Evolutionary conservation across 345 rosid genomes (phyloP).

Genomic region (Populus alba): DNA sequence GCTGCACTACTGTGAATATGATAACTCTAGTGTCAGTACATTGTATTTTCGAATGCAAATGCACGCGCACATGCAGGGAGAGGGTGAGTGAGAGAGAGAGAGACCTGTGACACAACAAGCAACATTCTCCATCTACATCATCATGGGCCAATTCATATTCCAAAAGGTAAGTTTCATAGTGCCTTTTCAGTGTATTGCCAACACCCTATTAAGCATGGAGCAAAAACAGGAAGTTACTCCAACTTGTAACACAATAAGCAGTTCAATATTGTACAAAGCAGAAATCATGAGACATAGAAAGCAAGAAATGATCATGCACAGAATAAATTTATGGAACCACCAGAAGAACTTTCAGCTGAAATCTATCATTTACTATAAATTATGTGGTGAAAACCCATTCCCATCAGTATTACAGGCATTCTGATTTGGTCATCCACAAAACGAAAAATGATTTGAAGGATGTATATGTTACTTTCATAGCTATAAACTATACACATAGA

Average conservation of each 20-base stretch:
- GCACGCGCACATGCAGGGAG: too few relatives aligned
- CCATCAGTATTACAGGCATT: neutral
- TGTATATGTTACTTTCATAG: neutral
- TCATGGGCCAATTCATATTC: constrained; percentile 98
- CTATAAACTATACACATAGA: neutral
- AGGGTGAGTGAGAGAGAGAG: constrained; percentile 8
- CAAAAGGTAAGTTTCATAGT: constrained; percentile 90
- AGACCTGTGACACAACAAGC: constrained; percentile 92
- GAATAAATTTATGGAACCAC: neutral
- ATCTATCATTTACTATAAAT: neutral
- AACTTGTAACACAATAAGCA: neutral
- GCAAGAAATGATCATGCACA: neutral
- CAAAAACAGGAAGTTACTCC: neutral
- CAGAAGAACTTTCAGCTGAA: neutral
- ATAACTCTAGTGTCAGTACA: constrained; percentile 21
- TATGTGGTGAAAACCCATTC: neutral
- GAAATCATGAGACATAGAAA: neutral
- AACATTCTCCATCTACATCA: constrained; percentile 98
- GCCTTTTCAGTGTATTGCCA: constrained; percentile 91
- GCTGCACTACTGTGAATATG: constrained; percentile 85
- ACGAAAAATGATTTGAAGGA: neutral
- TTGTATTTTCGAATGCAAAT: too few relatives aligned
- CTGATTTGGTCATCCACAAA: neutral
- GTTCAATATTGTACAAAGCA: neutral
- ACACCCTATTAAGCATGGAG: constrained; percentile 60